Conservation (phyloP, 192 early-diverging fungal species). For the Funneliformis geosporum region DNA sequence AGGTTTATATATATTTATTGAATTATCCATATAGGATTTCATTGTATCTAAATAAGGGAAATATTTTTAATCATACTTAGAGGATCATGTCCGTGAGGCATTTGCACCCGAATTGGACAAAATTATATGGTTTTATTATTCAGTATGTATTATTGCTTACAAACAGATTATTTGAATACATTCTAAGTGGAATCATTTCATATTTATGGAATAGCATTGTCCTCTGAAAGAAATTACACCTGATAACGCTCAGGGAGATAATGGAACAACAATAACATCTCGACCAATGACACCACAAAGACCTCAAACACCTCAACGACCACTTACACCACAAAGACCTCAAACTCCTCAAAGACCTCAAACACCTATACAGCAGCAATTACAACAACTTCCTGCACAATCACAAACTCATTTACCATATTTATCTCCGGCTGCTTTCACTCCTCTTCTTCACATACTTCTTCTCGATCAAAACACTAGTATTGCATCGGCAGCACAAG, state of each 20-base stretch:
- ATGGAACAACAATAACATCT: background rate
- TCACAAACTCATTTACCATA: conserved; percentile 33
- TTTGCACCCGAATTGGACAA: conserved; percentile 50
- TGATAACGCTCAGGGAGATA: background rate
- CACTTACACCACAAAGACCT: background rate
- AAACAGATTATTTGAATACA: background rate
- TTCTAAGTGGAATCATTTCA: background rate
- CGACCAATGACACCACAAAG: conserved; percentile 8
- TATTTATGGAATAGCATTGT: conserved; percentile 5
- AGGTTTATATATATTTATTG: conserved; percentile 22
- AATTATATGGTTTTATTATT: conserved; percentile 49
- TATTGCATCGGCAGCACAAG: conserved; percentile 50
- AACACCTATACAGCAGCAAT: conserved; percentile 24
- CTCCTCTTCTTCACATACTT: conserved; percentile 48
- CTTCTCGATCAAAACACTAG: conserved; percentile 58
- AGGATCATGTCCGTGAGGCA: conserved; percentile 47
- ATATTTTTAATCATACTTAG: background rate
- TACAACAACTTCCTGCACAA: conserved; percentile 4
- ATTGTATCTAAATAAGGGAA: background rate
- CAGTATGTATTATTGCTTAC: conserved; percentile 33
- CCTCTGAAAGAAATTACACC: conserved; percentile 6
- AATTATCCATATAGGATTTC: background rate
- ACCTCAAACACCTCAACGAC: conserved; percentile 11
- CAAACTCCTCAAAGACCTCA: conserved; percentile 30
- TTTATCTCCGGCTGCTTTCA: conserved; percentile 44